Evolutionary conservation across 257 asterid species (phyloP).

Genomic region (Solanum piurae): DNA sequence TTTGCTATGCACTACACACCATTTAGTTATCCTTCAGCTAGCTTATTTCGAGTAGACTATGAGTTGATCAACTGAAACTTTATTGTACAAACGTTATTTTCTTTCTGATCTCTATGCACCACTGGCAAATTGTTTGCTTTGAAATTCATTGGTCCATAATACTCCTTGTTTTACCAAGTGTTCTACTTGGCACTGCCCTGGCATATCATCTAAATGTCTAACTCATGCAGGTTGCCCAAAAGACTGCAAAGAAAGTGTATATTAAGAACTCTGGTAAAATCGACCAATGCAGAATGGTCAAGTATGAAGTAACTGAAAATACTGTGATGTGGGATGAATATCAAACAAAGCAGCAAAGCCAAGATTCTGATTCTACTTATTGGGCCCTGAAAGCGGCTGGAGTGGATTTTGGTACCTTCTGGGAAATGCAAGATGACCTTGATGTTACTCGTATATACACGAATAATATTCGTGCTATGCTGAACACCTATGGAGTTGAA

Average conservation of each 20-base stretch:
- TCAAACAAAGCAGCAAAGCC: slow-evolving; percentile 22
- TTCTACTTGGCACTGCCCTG: neutral
- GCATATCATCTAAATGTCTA: neutral
- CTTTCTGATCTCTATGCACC: neutral
- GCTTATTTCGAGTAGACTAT: neutral
- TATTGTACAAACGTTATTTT: neutral
- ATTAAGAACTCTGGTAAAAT: slow-evolving; percentile 61
- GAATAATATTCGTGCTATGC: slow-evolving; percentile 55
- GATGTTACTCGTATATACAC: slow-evolving; percentile 64
- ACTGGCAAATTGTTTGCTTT: neutral
- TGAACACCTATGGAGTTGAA: slow-evolving; percentile 78
- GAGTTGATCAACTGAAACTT: neutral
- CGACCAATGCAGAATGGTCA: slow-evolving; percentile 64
- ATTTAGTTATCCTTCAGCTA: neutral
- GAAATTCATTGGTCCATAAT: neutral
- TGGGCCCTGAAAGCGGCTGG: slow-evolving; percentile 95
- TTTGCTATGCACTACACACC: neutral
- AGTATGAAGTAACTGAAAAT: slow-evolving; percentile 61
- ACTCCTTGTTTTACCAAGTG: neutral
- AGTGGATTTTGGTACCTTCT: slow-evolving; percentile 51
- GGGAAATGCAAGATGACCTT: slow-evolving; percentile 71
- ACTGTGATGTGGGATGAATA: slow-evolving; percentile 66
- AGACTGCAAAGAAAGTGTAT: slow-evolving; percentile 62
- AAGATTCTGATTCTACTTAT: slow-evolving; percentile 12
- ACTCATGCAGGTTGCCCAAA: slow-evolving; percentile 64